phyloP scores from a whole-genome alignment of 805 yeast species.

The Lipomyces yamanashiensis region DNA sequence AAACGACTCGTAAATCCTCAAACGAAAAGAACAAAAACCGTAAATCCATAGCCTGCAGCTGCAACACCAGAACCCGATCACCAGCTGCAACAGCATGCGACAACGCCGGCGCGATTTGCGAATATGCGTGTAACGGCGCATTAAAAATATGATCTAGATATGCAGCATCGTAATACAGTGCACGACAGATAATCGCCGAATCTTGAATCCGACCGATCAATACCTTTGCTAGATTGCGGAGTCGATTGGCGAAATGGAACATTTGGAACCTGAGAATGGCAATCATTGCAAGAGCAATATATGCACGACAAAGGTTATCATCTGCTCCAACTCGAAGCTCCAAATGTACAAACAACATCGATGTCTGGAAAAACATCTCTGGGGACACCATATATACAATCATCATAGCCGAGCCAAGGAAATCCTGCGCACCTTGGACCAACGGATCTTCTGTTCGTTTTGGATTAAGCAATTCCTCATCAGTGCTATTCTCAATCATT shows the following conservation, averaged over 20 bases:
- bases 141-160: conserved; percentile 22
- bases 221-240: conserved; percentile 8
- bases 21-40: conserved; percentile 12
- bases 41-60: conserved; percentile 23
- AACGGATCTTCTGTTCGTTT: conserved; percentile 1
- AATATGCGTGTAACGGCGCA: background rate
- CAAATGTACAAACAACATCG: conserved; percentile 13
- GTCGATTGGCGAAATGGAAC: conserved; percentile 20
- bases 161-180: conserved; percentile 7
- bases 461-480: conserved; percentile 25
- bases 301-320: conserved; percentile 24
- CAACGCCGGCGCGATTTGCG: background rate
- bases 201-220: conserved; percentile 7
- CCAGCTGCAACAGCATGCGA: conserved; percentile 27
- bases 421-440: background rate
- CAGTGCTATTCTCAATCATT: conserved; percentile 17
- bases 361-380: conserved; percentile 11
- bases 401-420: conserved; percentile 16
- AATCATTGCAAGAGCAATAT: conserved; percentile 27
- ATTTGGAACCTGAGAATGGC: conserved; percentile 25
- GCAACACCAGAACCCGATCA: conserved; percentile 27
- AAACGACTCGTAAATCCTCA: conserved; percentile 10
- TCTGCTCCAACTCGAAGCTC: conserved; percentile 24
- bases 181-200: conserved; percentile 21
- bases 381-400: conserved; percentile 24